A percentile compares a stretch with the other conserved stretches of the same genome.
Evolutionary conservation across 2,329 filamentous ascomycete species (phyloP).

Genomic region (Penicillium sp.): DNA sequence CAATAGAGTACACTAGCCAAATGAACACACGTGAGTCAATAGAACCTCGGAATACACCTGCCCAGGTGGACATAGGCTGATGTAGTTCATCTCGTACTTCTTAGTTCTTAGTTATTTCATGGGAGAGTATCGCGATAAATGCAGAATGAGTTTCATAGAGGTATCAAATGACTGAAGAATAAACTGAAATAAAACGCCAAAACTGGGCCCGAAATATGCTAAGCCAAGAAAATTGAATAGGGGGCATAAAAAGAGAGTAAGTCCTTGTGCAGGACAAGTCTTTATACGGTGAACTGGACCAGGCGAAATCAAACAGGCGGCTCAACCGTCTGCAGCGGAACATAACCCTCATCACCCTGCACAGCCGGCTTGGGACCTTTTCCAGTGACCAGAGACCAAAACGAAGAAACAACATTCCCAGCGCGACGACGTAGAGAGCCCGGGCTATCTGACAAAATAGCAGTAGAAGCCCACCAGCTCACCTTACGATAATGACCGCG

Average conservation of each 20-base stretch:
- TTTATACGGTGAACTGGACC: not conserved
- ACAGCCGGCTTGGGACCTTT: slow-evolving; percentile 17
- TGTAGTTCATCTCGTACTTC: too few species aligned
- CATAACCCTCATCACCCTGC: slow-evolving; percentile 35
- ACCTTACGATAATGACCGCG: slow-evolving; percentile 14
- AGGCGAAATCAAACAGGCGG: slow-evolving; percentile 20
- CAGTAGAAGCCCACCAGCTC: slow-evolving; percentile 28
- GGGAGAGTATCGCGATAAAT: not conserved
- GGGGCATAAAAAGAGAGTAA: slow-evolving; percentile 1
- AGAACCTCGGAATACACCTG: not conserved
- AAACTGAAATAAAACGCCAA: not conserved
- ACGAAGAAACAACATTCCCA: slow-evolving; percentile 12
- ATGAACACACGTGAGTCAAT: too few species aligned
- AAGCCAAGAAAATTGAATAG: not conserved
- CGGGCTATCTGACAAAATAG: slow-evolving; percentile 17
- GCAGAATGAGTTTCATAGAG: slow-evolving; percentile 7
- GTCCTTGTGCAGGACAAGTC: not conserved
- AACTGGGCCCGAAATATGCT: not conserved
- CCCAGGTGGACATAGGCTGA: too few species aligned
- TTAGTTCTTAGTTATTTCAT: not conserved
- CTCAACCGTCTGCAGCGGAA: slow-evolving; percentile 41
- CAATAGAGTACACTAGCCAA: too few species aligned
- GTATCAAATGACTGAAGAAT: slow-evolving; percentile 11
- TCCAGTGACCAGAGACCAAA: slow-evolving; percentile 27
- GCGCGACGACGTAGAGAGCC: slow-evolving; percentile 16